Conservation (phyloP, 305 asterid species). For the Solanum hybrid region DNA sequence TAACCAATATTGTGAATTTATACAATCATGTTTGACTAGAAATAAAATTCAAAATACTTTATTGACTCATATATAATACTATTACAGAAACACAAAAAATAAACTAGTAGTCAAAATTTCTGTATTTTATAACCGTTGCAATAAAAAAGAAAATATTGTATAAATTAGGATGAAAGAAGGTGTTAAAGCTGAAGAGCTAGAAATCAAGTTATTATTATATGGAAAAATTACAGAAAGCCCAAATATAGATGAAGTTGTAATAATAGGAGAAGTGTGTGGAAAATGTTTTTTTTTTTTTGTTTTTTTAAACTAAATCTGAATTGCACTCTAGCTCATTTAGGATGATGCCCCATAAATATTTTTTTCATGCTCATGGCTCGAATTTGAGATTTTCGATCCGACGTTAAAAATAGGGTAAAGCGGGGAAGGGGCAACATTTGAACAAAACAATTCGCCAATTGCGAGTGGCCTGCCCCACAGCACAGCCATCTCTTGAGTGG, state of each 20-base stretch:
- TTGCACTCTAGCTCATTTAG: accelerated
- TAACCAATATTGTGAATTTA: not conserved
- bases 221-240: no score
- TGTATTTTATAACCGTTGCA: not conserved
- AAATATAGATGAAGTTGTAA: not conserved
- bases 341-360: accelerated
- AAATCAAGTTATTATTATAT: not conserved
- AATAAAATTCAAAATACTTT: not conserved
- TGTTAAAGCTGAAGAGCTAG: not conserved
- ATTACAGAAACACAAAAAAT: not conserved
- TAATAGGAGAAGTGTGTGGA: not conserved
- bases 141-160: not conserved
- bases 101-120: not conserved
- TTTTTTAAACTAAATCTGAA: no score
- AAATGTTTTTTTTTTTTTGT: not conserved
- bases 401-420: not conserved
- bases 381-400: no score
- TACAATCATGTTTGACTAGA: not conserved
- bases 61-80: not conserved
- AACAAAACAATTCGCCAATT: not conserved
- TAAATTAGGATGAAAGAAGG: not conserved
- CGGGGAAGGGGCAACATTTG: not conserved
- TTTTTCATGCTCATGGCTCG: no score
- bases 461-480: constrained; percentile 1
- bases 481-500: not conserved